phyloP scores from a whole-genome alignment of 495 filamentous ascomycete genomes.

The Penicillium atrosanguineum region DNA sequence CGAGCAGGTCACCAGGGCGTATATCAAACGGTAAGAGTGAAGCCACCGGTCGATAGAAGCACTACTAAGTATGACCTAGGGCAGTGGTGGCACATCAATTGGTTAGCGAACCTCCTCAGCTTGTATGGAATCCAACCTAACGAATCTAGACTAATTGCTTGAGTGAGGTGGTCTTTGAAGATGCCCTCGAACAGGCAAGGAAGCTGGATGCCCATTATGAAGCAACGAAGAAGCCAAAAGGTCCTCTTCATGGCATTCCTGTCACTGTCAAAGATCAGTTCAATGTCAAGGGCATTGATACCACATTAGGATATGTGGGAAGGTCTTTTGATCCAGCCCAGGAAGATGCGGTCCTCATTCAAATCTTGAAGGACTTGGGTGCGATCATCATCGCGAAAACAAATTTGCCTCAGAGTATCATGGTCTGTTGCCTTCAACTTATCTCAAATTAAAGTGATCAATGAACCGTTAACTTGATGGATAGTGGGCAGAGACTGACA shows the following conservation, averaged over 20 bases:
- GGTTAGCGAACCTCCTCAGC: slow-evolving; percentile 20
- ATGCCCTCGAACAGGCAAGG: slow-evolving; percentile 56
- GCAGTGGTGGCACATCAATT: slow-evolving; percentile 58
- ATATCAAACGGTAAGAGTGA: slow-evolving; percentile 47
- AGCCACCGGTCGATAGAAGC: background rate
- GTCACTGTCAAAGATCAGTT: slow-evolving; percentile 67
- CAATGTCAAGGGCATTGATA: slow-evolving; percentile 58
- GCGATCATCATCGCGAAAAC: slow-evolving; percentile 61
- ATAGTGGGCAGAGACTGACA: slow-evolving; percentile 52
- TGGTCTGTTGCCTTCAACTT: slow-evolving; percentile 26
- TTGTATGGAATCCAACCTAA: background rate
- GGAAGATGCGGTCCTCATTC: slow-evolving; percentile 47
- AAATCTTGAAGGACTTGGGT: slow-evolving; percentile 46
- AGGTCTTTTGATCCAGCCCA: slow-evolving; percentile 50
- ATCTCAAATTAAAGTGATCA: slow-evolving; percentile 7
- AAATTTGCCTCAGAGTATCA: slow-evolving; percentile 55
- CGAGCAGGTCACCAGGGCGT: slow-evolving; percentile 39
- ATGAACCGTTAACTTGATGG: background rate
- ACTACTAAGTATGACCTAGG: slow-evolving; percentile 17
- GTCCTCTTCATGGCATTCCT: slow-evolving; percentile 65
- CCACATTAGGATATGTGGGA: slow-evolving; percentile 57
- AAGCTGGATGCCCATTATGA: slow-evolving; percentile 52
- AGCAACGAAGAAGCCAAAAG: slow-evolving; percentile 44
- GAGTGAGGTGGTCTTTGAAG: slow-evolving; percentile 62
- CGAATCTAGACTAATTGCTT: slow-evolving; percentile 52